Conservation (phyloP, 768 basidiomycete genomes). For the Serpula lacrymans region DNA sequence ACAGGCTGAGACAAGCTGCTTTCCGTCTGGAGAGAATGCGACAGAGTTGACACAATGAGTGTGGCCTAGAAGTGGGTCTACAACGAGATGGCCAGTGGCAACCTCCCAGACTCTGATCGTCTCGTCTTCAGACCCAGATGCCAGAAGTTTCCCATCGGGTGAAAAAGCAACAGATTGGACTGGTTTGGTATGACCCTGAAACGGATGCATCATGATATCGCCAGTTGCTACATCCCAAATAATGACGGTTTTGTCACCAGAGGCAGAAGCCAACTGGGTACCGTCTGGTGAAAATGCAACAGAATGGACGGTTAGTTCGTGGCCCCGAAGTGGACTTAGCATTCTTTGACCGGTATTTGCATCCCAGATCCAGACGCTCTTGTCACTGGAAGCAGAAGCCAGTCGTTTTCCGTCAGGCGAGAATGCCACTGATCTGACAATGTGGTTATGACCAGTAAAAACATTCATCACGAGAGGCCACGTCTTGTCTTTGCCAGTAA, state of each 20-base stretch:
- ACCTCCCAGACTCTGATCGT: slow-evolving; percentile 15
- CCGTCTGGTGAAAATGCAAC: slow-evolving; percentile 1
- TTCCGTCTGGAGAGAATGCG: slow-evolving; percentile 15
- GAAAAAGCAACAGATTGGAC: slow-evolving; percentile 14
- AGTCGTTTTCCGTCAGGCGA: slow-evolving; percentile 10
- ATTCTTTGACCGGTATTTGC: slow-evolving; percentile 1
- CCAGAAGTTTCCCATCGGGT: slow-evolving; percentile 11
- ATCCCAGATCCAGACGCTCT: slow-evolving; percentile 10
- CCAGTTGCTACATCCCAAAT: slow-evolving; percentile 18
- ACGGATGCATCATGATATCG: background rate
- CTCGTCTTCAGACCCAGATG: slow-evolving; percentile 10
- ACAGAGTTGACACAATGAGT: slow-evolving; percentile 3
- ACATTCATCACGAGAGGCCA: too few species aligned
- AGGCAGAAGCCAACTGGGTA: slow-evolving; percentile 5
- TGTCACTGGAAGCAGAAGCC: slow-evolving; percentile 10
- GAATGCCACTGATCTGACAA: slow-evolving; percentile 6
- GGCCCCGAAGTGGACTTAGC: background rate
- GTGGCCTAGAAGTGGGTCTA: slow-evolving; percentile 4
- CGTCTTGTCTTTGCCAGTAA: too few species aligned
- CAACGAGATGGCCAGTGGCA: background rate
- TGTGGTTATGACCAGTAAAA: slow-evolving; percentile 4
- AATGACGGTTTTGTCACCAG: slow-evolving; percentile 11
- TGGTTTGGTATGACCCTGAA: slow-evolving; percentile 9
- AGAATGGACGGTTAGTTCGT: background rate
- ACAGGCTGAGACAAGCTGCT: slow-evolving; percentile 9